Evolutionary conservation across 768 basidiomycete species (phyloP).

Genomic region (Coprinopsis sp.): DNA sequence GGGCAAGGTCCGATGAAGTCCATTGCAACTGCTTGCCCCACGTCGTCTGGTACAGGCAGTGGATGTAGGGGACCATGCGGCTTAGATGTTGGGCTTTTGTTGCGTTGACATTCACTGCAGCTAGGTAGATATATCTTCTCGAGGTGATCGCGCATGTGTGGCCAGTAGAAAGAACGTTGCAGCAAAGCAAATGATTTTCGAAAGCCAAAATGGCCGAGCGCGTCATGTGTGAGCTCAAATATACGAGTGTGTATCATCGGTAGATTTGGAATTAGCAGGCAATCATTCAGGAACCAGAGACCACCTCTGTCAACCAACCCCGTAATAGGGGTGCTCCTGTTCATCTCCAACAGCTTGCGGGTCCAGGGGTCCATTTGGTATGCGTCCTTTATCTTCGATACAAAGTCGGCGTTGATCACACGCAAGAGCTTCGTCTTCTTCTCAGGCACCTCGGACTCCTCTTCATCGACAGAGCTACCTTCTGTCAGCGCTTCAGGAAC

Average conservation of each 20-base stretch:
- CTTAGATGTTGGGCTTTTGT: slow-evolving; percentile 27
- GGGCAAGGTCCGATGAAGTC: slow-evolving; percentile 12
- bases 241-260: slow-evolving; percentile 20
- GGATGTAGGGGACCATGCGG: slow-evolving; percentile 29
- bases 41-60: slow-evolving; percentile 9
- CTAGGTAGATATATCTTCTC: slow-evolving; percentile 29
- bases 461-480: too few species aligned
- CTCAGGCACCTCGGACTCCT: too few species aligned
- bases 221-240: slow-evolving; percentile 25
- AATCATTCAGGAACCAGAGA: slow-evolving; percentile 19
- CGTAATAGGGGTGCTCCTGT: too few species aligned
- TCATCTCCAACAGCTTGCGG: too few species aligned
- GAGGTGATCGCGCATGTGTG: slow-evolving; percentile 23
- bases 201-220: slow-evolving; percentile 30
- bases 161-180: too few species aligned
- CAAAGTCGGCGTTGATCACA: too few species aligned
- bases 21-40: neutral
- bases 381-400: too few species aligned
- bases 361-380: too few species aligned
- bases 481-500: too few species aligned
- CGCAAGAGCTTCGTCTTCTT: too few species aligned
- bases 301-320: slow-evolving; percentile 12
- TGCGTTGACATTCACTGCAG: slow-evolving; percentile 30
- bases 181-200: slow-evolving; percentile 33
- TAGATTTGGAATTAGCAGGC: slow-evolving; percentile 17